Evolutionary conservation across 177 flowering plant genomes (phyloP).

Genomic region (Telopea speciosissima): DNA sequence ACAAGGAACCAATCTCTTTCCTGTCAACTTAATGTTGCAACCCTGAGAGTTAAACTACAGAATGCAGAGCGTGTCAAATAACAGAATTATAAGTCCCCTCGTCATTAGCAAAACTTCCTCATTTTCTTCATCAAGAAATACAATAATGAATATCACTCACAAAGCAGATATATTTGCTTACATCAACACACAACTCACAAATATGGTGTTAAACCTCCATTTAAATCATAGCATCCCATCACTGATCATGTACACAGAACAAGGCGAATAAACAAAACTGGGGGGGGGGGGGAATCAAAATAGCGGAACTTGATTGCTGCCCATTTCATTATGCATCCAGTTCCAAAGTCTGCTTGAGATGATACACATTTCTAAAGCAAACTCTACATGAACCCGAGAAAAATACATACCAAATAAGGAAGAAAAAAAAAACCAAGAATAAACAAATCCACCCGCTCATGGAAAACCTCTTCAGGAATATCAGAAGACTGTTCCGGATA

Average conservation of each 20-base stretch:
- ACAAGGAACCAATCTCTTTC: no score
- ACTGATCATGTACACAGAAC: not conserved
- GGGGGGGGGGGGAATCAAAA: not conserved
- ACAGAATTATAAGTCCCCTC: no score
- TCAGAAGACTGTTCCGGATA: constrained; percentile 14
- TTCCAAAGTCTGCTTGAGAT: constrained; percentile 16
- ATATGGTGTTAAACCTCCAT: not conserved
- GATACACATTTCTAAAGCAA: constrained; percentile 19
- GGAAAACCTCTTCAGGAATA: constrained; percentile 16
- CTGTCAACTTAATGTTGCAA: no score
- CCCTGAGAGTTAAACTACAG: no score
- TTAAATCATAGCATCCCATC: not conserved
- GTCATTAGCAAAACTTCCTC: no score
- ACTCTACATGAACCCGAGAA: constrained; percentile 18
- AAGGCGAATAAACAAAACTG: not conserved
- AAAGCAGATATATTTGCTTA: no score
- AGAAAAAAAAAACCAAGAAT: constrained; percentile 17
- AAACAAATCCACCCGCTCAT: constrained; percentile 22
- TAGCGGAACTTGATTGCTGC: constrained; percentile 2
- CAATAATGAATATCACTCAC: no score
- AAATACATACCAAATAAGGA: constrained; percentile 8
- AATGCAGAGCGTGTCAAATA: no score
- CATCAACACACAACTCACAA: no score
- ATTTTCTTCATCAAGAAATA: no score
- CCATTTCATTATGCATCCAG: constrained; percentile 8